phyloP scores from a whole-genome alignment of 139 green algal genomes.

The Desmodesmus armatus region DNA sequence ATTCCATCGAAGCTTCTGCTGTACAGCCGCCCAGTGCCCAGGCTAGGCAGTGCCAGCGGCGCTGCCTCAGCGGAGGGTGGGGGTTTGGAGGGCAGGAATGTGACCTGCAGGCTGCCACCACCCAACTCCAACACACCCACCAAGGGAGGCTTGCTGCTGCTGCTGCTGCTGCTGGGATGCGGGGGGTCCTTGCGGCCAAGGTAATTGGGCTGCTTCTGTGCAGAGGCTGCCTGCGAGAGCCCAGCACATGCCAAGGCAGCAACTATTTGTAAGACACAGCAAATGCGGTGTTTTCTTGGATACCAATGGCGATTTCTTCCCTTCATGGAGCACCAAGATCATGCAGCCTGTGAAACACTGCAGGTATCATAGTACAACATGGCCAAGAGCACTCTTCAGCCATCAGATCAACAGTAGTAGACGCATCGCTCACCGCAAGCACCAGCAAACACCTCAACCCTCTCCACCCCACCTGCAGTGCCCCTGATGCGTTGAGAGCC shows the following conservation, averaged over 20 bases:
- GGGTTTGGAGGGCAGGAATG: no score
- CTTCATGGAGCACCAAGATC: neutral
- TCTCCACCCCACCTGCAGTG: slow-evolving; percentile 66
- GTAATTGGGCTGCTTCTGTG: neutral
- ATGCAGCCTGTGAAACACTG: neutral
- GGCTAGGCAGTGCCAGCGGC: no score
- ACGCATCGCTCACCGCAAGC: no score
- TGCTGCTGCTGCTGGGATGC: slow-evolving; percentile 19
- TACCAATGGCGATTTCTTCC: no score
- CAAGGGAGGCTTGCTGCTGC: slow-evolving; percentile 23
- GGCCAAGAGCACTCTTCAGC: no score
- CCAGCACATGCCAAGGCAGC: neutral
- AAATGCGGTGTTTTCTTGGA: no score
- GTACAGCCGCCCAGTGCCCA: no score
- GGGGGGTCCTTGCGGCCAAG: slow-evolving; percentile 18
- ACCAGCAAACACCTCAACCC: no score
- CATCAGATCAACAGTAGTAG: no score
- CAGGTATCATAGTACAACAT: no score
- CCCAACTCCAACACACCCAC: slow-evolving; percentile 66
- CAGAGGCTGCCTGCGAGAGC: neutral
- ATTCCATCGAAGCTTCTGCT: neutral
- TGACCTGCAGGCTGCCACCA: slow-evolving; percentile 65
- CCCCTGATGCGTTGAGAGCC: slow-evolving; percentile 58
- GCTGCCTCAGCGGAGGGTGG: no score
- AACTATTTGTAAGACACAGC: neutral